These are phyloP conservation scores for Penicillium bovifimosum DNA, from an alignment of 495 filamentous ascomycete species.

Conservation along the genomic window DNA sequence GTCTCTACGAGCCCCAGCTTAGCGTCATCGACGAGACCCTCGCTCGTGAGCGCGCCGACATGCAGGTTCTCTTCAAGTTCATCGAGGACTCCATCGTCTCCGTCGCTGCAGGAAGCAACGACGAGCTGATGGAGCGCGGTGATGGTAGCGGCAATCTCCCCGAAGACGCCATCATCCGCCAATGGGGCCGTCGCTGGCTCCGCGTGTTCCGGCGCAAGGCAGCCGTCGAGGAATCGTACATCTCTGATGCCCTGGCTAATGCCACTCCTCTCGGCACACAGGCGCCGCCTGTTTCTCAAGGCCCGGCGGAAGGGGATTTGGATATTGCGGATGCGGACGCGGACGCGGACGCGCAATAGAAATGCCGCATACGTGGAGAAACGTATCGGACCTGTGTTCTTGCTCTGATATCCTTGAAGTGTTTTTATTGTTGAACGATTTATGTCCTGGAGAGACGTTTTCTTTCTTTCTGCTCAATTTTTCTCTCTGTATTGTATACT, in stretches of 20 bases:
- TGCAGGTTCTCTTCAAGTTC: conserved; percentile 70
- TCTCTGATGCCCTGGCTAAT: conserved; percentile 35
- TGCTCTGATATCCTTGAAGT: background rate
- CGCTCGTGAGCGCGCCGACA: conserved; percentile 57
- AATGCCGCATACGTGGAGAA: background rate
- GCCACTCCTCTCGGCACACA: conserved; percentile 36
- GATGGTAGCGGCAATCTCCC: conserved; percentile 36
- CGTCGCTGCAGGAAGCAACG: conserved; percentile 67
- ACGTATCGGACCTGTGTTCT: background rate
- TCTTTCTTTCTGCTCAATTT: background rate
- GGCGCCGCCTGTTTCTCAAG: conserved; percentile 18
- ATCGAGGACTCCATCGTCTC: conserved; percentile 75
- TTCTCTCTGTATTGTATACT: conserved; percentile 12
- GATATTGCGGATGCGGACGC: conserved; percentile 30
- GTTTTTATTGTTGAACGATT: conserved; percentile 3
- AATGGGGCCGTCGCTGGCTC: conserved; percentile 83
- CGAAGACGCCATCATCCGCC: conserved; percentile 60
- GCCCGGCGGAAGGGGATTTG: conserved; percentile 26
- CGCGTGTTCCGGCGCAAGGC: conserved; percentile 75
- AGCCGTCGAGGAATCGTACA: conserved; percentile 73
- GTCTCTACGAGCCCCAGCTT: conserved; percentile 55
- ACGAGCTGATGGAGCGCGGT: conserved; percentile 58
- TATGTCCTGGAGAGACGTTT: conserved; percentile 1
- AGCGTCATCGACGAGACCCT: conserved; percentile 60
- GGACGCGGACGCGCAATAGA: conserved; percentile 25